Conservation (phyloP, 23 red algal genomes). For the Chondrus crispus region DNA sequence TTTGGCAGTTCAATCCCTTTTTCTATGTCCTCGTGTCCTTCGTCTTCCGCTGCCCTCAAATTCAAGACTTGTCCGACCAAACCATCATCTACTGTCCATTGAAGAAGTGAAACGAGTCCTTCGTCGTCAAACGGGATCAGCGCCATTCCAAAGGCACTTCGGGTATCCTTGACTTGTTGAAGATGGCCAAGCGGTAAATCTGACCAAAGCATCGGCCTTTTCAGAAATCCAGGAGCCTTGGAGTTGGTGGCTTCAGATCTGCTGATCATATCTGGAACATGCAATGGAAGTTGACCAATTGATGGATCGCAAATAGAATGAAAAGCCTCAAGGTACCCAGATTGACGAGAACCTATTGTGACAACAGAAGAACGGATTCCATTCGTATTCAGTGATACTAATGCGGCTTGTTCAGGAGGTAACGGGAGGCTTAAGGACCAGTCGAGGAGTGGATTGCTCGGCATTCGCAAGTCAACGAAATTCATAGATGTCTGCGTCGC, state of each 20-base stretch:
- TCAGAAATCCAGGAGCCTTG: too few relatives aligned
- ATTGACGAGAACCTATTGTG: background rate
- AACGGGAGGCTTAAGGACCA: slow-evolving; percentile 25
- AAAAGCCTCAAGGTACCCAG: slow-evolving; percentile 16
- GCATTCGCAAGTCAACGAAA: slow-evolving; percentile 14
- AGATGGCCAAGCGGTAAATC: slow-evolving; percentile 21
- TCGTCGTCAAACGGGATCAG: background rate
- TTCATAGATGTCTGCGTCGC: background rate
- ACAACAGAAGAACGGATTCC: background rate
- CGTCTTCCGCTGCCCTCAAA: background rate
- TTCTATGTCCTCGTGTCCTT: too few relatives aligned
- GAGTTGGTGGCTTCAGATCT: too few relatives aligned
- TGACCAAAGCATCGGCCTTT: background rate
- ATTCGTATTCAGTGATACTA: too few relatives aligned
- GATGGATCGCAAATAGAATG: too few relatives aligned
- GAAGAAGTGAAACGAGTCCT: background rate
- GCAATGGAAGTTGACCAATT: too few relatives aligned
- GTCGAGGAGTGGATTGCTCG: background rate
- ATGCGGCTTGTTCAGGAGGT: background rate
- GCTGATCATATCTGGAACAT: too few relatives aligned
- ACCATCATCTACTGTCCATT: slow-evolving; percentile 5
- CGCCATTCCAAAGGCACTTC: background rate
- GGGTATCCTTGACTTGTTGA: background rate
- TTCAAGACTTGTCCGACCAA: slow-evolving; percentile 9
- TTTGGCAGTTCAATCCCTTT: too few relatives aligned